Evolutionary conservation across 345 rosid genomes (phyloP).

Genomic region (Brassica rapa): DNA sequence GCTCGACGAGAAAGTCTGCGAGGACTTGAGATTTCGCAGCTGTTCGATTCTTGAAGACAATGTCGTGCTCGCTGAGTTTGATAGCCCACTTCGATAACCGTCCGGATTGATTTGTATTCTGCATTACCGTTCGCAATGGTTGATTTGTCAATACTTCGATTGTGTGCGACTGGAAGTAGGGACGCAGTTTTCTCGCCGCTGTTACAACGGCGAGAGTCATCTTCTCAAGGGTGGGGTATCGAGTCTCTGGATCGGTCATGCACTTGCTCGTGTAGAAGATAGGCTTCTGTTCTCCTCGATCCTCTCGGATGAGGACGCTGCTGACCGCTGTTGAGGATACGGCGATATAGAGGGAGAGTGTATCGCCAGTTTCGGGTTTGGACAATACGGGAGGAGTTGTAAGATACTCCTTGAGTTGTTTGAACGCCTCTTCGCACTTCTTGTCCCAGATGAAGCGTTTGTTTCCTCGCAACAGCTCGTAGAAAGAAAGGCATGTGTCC

Average conservation of each 20-base stretch:
- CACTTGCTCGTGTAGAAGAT: not conserved
- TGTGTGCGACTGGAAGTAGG: no score
- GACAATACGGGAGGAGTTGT: not conserved
- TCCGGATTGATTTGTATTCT: no score
- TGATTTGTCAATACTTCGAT: no score
- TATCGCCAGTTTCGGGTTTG: not conserved
- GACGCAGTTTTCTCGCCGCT: no score
- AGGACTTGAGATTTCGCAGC: not conserved
- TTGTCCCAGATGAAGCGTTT: not conserved
- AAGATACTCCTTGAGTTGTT: not conserved
- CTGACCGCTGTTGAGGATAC: not conserved
- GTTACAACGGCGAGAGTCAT: no score
- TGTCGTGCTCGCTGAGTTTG: no score
- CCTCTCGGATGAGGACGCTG: not conserved
- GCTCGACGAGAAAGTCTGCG: not conserved
- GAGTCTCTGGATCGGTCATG: no score
- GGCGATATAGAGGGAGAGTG: not conserved
- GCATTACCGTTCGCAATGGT: no score
- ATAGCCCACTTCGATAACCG: no score
- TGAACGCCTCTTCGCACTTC: not conserved
- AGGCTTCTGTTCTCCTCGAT: not conserved
- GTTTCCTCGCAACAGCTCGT: not conserved
- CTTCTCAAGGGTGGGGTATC: no score
- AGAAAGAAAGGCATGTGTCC: not conserved
- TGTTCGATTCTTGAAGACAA: not conserved